A percentile compares a stretch with the other conserved stretches of the same genome.
Evolutionary conservation across 495 filamentous ascomycete species (phyloP).

Genomic region (Pseudevernia furfuracea): DNA sequence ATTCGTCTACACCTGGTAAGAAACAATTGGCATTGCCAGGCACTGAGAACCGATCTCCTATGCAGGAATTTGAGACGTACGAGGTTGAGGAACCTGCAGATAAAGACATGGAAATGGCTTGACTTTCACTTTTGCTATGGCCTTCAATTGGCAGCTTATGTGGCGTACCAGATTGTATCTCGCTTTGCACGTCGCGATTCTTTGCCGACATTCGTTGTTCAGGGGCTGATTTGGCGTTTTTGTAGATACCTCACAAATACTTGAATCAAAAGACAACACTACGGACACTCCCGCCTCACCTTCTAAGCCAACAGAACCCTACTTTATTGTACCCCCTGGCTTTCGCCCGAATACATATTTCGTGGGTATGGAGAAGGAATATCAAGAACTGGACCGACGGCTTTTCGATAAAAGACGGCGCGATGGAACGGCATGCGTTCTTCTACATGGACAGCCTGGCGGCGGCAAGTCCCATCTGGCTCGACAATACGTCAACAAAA

Average conservation of each 20-base stretch:
- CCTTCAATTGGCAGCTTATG: not conserved
- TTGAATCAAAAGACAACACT: slow-evolving; percentile 20
- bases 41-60: slow-evolving; percentile 17
- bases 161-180: not conserved
- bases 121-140: not conserved
- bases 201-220: not conserved
- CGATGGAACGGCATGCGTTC: slow-evolving; percentile 57
- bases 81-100: slow-evolving; percentile 32
- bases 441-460: slow-evolving; percentile 68
- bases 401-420: slow-evolving; percentile 57
- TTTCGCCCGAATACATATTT: slow-evolving; percentile 75
- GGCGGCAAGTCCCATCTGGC: slow-evolving; percentile 78
- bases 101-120: slow-evolving; percentile 21
- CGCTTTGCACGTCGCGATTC: not conserved
- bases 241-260: slow-evolving; percentile 28
- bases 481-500: slow-evolving; percentile 67
- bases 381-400: slow-evolving; percentile 59
- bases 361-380: slow-evolving; percentile 63
- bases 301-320: slow-evolving; percentile 21
- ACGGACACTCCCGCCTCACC: slow-evolving; percentile 17
- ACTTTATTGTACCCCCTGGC: slow-evolving; percentile 62
- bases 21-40: slow-evolving; percentile 21
- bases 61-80: slow-evolving; percentile 20
- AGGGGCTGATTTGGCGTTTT: slow-evolving; percentile 26
- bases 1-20: slow-evolving; percentile 24